A percentile compares a stretch with the other conserved stretches of the same genome.
phyloP scores from a whole-genome alignment of 75 land plant species.

The Adiantum capillusveneris region DNA sequence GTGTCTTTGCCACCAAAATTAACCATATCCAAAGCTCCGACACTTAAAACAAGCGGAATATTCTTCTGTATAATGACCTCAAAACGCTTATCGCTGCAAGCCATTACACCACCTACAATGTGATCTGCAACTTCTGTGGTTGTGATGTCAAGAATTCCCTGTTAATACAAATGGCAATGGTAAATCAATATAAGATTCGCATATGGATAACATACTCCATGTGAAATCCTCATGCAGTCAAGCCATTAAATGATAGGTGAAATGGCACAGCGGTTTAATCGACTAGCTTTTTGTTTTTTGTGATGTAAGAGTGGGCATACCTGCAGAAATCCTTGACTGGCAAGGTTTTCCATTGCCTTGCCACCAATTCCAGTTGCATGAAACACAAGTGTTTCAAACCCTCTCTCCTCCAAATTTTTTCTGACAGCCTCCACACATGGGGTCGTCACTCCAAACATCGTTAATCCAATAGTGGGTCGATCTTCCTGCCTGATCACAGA shows the following conservation, averaged over 20 bases:
- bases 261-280: no score
- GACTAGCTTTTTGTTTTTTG: no score
- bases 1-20: slow-evolving; percentile 86
- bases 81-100: slow-evolving; percentile 75
- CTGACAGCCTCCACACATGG: slow-evolving; percentile 83
- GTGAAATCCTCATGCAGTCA: no score
- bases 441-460: slow-evolving; percentile 99
- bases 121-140: slow-evolving; percentile 97
- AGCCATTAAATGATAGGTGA: no score
- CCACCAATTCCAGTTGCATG: slow-evolving; percentile 98
- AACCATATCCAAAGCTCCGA: slow-evolving; percentile 97
- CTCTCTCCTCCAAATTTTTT: slow-evolving; percentile 56
- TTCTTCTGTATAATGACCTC: slow-evolving; percentile 61
- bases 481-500: neutral
- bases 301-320: slow-evolving; percentile 20
- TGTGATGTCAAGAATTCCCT: slow-evolving; percentile 94
- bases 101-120: slow-evolving; percentile 94
- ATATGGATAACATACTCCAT: no score
- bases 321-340: slow-evolving; percentile 68
- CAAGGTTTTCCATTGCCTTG: slow-evolving; percentile 86
- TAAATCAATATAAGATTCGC: no score
- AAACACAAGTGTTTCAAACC: slow-evolving; percentile 82
- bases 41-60: slow-evolving; percentile 75
- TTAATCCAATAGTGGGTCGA: slow-evolving; percentile 60
- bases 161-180: neutral